A percentile compares a stretch with the other conserved stretches of the same genome.
phyloP scores from a whole-genome alignment of 2,329 filamentous ascomycete genomes.

The Leptographium galeiforme region DNA sequence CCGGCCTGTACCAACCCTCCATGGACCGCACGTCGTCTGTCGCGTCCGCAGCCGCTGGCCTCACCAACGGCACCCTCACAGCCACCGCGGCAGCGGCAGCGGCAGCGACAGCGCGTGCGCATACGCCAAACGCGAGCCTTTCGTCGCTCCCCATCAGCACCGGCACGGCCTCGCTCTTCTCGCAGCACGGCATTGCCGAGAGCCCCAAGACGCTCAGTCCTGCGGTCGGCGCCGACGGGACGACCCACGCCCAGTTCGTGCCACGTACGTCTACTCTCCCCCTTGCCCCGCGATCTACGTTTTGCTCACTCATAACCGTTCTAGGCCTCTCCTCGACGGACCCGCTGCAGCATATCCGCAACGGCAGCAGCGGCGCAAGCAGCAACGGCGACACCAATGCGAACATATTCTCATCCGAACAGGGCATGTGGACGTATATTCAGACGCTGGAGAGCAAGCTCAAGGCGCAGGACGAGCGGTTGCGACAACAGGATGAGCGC shows the following conservation, averaged over 20 bases:
- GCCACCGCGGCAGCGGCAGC: not conserved
- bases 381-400: slow-evolving; percentile 47
- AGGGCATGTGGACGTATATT: slow-evolving; percentile 60
- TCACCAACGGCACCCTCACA: slow-evolving; percentile 25
- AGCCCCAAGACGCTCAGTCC: slow-evolving; percentile 76
- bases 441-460: slow-evolving; percentile 52
- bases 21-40: slow-evolving; percentile 39
- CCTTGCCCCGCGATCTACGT: no score
- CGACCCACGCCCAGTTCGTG: slow-evolving; percentile 30
- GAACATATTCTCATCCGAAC: slow-evolving; percentile 52
- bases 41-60: slow-evolving; percentile 40
- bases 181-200: slow-evolving; percentile 61
- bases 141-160: slow-evolving; percentile 33
- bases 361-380: not conserved
- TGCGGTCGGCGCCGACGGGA: slow-evolving; percentile 2
- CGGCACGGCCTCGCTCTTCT: slow-evolving; percentile 48
- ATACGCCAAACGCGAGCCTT: slow-evolving; percentile 35
- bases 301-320: not conserved
- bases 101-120: slow-evolving; percentile 12
- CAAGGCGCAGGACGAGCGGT: slow-evolving; percentile 30
- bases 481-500: slow-evolving; percentile 17
- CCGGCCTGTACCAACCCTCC: slow-evolving; percentile 50
- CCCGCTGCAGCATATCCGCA: not conserved
- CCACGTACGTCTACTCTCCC: slow-evolving; percentile 19
- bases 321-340: not conserved